These are phyloP conservation scores for Eurotiales sp. DNA, from an alignment of 2,329 filamentous ascomycete species.

Conservation along the genomic window DNA sequence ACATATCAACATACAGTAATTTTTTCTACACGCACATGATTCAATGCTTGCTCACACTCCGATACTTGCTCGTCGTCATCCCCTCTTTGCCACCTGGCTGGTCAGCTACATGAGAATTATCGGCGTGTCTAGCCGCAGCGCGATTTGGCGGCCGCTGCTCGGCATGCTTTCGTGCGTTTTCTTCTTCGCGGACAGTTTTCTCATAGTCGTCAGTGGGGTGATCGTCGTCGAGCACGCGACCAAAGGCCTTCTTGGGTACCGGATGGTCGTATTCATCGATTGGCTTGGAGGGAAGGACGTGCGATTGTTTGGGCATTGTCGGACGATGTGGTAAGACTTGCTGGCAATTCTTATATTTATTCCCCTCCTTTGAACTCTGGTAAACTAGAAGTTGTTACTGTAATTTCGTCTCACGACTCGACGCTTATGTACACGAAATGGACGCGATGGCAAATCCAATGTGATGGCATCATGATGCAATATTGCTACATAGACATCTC, in stretches of 20 bases:
- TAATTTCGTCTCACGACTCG: background rate
- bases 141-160: constrained; percentile 13
- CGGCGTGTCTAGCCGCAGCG: constrained; percentile 3
- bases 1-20: no score
- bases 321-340: background rate
- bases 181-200: constrained; percentile 11
- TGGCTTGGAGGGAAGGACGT: constrained; percentile 9
- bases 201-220: constrained; percentile 14
- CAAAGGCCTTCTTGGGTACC: constrained; percentile 14
- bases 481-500: no score
- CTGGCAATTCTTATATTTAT: background rate
- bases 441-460: constrained; percentile 9
- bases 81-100: constrained; percentile 4
- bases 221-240: constrained; percentile 15
- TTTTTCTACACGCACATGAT: no score
- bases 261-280: constrained; percentile 9
- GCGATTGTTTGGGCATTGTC: constrained; percentile 9
- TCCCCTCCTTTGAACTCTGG: no score
- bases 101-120: constrained; percentile 5
- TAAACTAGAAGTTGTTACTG: no score
- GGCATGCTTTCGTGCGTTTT: constrained; percentile 7
- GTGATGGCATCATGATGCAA: constrained; percentile 14
- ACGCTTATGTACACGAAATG: no score
- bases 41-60: constrained; percentile 12
- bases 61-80: constrained; percentile 14